Percentiles rank a stretch among this genome's conserved stretches.
These are phyloP conservation scores for Kodamaea restingae DNA, from an alignment of 805 yeast species.

Conservation along the genomic window DNA sequence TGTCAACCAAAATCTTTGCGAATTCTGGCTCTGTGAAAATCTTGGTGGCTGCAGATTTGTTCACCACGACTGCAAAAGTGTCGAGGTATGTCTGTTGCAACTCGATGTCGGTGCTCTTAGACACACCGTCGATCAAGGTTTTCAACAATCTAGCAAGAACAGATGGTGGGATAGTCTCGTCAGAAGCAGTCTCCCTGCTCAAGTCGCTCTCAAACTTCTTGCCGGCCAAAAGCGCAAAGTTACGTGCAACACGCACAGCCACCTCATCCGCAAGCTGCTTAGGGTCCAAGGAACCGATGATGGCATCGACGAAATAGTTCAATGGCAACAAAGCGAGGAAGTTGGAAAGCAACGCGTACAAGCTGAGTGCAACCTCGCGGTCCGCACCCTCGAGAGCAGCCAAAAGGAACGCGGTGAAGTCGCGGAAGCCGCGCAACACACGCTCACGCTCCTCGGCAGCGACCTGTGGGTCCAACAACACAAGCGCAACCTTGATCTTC, in stretches of 20 bases:
- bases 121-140: conserved; percentile 40
- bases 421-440: conserved; percentile 33
- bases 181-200: conserved; percentile 25
- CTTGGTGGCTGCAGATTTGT: conserved; percentile 49
- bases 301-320: conserved; percentile 62
- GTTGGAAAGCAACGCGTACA: conserved; percentile 57
- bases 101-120: conserved; percentile 37
- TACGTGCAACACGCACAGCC: conserved; percentile 53
- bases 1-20: conserved; percentile 42
- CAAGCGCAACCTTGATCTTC: conserved; percentile 51
- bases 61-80: conserved; percentile 57
- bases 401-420: conserved; percentile 32
- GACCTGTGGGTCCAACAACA: conserved; percentile 42
- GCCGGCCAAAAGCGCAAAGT: conserved; percentile 58
- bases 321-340: conserved; percentile 72
- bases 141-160: conserved; percentile 48
- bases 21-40: conserved; percentile 36
- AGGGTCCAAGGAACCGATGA: conserved; percentile 38
- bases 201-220: conserved; percentile 69
- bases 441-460: conserved; percentile 23
- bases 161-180: conserved; percentile 8
- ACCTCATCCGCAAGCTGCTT: conserved; percentile 28
- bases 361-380: conserved; percentile 31
- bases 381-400: conserved; percentile 34
- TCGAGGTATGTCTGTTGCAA: conserved; percentile 69